A percentile compares a stretch with the other conserved stretches of the same genome.
These are phyloP conservation scores for Silene latifolia DNA, from an alignment of 148 eudicot species.

Conservation along the genomic window DNA sequence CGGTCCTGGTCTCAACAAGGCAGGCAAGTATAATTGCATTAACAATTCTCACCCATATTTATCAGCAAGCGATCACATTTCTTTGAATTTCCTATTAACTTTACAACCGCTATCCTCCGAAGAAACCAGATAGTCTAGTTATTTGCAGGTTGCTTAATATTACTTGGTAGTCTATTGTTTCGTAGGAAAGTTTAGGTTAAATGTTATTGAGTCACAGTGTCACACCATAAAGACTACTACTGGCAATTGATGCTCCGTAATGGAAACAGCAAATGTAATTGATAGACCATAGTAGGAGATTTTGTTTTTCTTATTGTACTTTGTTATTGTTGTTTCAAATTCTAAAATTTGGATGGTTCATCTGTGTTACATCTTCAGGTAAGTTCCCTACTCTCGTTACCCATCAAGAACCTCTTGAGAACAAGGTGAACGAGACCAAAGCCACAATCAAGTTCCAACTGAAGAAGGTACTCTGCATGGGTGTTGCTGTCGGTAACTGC, in stretches of 20 bases:
- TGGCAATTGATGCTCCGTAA: too few species aligned
- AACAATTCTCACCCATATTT: not conserved
- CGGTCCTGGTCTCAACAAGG: conserved; percentile 86
- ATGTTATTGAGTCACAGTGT: too few species aligned
- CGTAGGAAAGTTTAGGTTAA: too few species aligned
- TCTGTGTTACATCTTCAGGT: conserved; percentile 31
- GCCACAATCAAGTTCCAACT: conserved; percentile 71
- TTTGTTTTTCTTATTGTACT: not conserved
- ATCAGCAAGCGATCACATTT: too few species aligned
- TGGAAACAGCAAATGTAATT: too few species aligned
- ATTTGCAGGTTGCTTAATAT: too few species aligned
- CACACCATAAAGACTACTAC: too few species aligned
- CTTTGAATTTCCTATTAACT: too few species aligned
- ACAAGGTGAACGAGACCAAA: conserved; percentile 59
- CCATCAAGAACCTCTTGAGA: conserved; percentile 63
- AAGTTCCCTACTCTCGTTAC: conserved; percentile 71
- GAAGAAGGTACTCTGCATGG: conserved; percentile 80
- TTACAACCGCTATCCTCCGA: too few species aligned
- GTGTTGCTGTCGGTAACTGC: conserved; percentile 69
- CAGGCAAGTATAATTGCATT: conserved; percentile 41
- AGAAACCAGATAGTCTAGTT: too few species aligned
- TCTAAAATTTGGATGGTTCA: not conserved
- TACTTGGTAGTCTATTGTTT: too few species aligned
- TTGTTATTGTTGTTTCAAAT: not conserved
- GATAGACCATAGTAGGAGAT: too few species aligned